Evolutionary conservation across 768 basidiomycete species (phyloP), one percentile per base, ranked within the genome.

Genomic region (Tulasnella sp.): DNA sequence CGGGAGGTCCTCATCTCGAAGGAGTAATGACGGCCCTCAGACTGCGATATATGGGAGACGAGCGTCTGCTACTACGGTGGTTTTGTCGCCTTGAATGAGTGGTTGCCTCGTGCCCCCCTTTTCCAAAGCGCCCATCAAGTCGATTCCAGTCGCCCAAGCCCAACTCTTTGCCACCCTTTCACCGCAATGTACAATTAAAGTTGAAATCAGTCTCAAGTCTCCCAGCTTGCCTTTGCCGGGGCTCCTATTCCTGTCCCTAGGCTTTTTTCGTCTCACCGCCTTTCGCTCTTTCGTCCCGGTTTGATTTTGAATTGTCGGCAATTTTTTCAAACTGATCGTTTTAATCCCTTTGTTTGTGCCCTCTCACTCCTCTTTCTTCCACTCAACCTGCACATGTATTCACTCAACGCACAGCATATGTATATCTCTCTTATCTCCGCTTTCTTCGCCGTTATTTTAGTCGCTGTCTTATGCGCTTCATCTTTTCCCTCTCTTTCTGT

Each of bases 381-480:
- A 26, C 32, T 29, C 61, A 29, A 26, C 32, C n/a, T 67, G 61
- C 61, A 67, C 61, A 67, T 67, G 61, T 67, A 67, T 29, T 32
- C 61, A 67, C 61, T 67, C 61, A 67, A 67, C 61, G 26, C 61
- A 67, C 61, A 67, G 61, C 61, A 67, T 67, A 67, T 67, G 61
- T 67, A 67, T 32, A 67, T 67, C 61, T 67, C 61, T 29, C 32
- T 67, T 67, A 67, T 67, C 61, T 67, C 61, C 61, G 42, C 15
- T 67, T 16, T 11, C 61, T 32, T 29, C 55, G n/a, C 23, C 23
- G 26, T 23, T 20, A 29, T 57, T 57, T n/a, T 57, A 57, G 9
- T 67, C 20, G 20, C 61, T 39, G 26, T 40, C 20, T 5, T 46
- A 72, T 39, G 39, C 71, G 71, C 32, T 35, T 35, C 32, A 35